phyloP scores from a whole-genome alignment of 495 filamentous ascomycete species.

The Penicillium chermesinum region DNA sequence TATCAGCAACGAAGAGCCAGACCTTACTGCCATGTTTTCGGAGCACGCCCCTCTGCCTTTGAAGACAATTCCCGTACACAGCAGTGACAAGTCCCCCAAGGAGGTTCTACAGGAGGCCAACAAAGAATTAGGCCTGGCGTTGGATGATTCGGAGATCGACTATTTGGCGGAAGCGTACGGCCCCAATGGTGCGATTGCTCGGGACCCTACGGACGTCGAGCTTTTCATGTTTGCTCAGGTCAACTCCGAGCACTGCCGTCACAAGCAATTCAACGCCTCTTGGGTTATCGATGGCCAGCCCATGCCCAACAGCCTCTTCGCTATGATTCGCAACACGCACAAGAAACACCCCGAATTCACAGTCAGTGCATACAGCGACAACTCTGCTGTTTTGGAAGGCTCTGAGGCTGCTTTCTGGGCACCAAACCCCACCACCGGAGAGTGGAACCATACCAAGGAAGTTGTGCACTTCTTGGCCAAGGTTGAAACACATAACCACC shows the following conservation, averaged over 20 bases:
- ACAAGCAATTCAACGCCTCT: slow-evolving; percentile 89
- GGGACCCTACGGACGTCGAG: slow-evolving; percentile 83
- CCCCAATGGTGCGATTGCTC: slow-evolving; percentile 58
- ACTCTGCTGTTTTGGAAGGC: slow-evolving; percentile 87
- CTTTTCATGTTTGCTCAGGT: slow-evolving; percentile 99
- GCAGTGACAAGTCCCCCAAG: slow-evolving; percentile 54
- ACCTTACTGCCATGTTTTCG: slow-evolving; percentile 70
- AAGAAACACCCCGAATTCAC: slow-evolving; percentile 69
- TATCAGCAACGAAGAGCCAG: slow-evolving; percentile 59
- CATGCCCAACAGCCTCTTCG: slow-evolving; percentile 76
- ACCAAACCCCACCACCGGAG: slow-evolving; percentile 73
- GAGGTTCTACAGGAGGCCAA: slow-evolving; percentile 78
- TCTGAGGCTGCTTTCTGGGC: slow-evolving; percentile 74
- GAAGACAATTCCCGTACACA: slow-evolving; percentile 65
- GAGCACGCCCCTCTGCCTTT: slow-evolving; percentile 66
- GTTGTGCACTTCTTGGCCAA: slow-evolving; percentile 84
- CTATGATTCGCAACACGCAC: slow-evolving; percentile 95
- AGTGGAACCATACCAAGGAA: slow-evolving; percentile 86
- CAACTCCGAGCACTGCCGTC: slow-evolving; percentile 56
- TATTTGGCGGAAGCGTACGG: slow-evolving; percentile 84
- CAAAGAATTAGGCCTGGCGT: slow-evolving; percentile 70
- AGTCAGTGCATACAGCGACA: slow-evolving; percentile 94
- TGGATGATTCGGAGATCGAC: slow-evolving; percentile 88
- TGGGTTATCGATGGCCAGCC: slow-evolving; percentile 92
- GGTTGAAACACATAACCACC: slow-evolving; percentile 97